Evolutionary conservation across 257 asterid genomes (phyloP).

Genomic region (Solanum gandarillasii): DNA sequence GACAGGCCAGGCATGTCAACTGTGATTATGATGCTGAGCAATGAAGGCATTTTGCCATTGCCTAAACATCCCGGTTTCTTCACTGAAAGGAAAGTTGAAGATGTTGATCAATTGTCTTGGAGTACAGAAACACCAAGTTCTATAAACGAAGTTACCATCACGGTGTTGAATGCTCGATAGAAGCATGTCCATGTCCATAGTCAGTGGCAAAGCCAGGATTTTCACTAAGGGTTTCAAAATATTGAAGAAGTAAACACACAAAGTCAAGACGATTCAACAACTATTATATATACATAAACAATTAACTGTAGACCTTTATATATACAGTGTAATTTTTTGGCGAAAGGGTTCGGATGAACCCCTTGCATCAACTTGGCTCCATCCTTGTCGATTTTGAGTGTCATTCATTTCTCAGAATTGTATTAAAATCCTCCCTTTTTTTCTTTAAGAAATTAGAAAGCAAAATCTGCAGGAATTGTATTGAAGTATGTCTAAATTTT

Average conservation of each 20-base stretch:
- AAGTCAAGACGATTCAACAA: not conserved
- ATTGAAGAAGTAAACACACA: too few relatives aligned
- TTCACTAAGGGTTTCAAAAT: not conserved
- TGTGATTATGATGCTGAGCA: slow-evolving; percentile 21
- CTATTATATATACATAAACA: not conserved
- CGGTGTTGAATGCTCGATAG: slow-evolving; percentile 4
- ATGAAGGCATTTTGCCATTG: slow-evolving; percentile 15
- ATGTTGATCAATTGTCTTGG: not conserved
- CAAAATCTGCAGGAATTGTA: not conserved
- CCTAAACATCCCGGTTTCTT: slow-evolving; percentile 26
- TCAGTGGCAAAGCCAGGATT: too few relatives aligned
- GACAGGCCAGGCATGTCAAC: slow-evolving; percentile 30
- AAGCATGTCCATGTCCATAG: not conserved
- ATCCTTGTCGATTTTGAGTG: not conserved
- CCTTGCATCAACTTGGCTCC: not conserved
- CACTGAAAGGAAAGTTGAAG: not conserved
- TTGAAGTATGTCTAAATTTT: not conserved
- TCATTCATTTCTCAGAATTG: not conserved
- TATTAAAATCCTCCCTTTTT: not conserved
- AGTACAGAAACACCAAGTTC: slow-evolving; percentile 2
- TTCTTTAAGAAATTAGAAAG: not conserved
- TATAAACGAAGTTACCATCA: not conserved
- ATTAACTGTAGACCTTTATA: not conserved
- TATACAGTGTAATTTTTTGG: not conserved
- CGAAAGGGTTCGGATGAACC: not conserved